These are phyloP conservation scores for Geotrichum armillariae DNA, from an alignment of 1,139 yeast species.

Conservation along the genomic window DNA sequence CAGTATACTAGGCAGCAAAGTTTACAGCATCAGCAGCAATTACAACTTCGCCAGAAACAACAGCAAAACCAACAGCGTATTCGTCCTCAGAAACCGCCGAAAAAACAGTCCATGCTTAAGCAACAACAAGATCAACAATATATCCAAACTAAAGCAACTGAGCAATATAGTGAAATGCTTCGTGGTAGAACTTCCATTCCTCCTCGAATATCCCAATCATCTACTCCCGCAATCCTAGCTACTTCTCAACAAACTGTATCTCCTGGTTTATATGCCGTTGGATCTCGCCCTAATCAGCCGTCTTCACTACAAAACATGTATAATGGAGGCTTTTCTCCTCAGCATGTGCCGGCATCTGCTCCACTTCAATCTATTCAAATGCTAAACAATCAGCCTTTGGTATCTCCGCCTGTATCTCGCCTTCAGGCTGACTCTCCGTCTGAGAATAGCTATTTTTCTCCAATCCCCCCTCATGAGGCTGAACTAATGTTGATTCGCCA, in stretches of 20 bases:
- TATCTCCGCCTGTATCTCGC: constrained; percentile 17
- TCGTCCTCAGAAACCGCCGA: constrained; percentile 14
- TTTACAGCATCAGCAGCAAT: constrained; percentile 20
- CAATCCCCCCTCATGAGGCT: constrained; percentile 23
- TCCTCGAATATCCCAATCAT: constrained; percentile 4
- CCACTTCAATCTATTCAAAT: constrained; percentile 12
- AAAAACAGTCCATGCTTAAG: constrained; percentile 18
- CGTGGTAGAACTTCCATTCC: constrained; percentile 6
- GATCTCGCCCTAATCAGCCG: constrained; percentile 7
- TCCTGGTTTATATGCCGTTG: constrained; percentile 15
- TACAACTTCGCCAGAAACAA: constrained; percentile 17
- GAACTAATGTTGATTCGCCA: constrained; percentile 27
- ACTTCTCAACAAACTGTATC: constrained; percentile 10
- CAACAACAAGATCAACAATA: constrained; percentile 23
- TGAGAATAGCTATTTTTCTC: constrained; percentile 16
- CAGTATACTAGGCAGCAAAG: constrained; percentile 12
- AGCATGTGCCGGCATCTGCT: constrained; percentile 1
- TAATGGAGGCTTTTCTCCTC: constrained; percentile 8
- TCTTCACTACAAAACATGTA: background rate
- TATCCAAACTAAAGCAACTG: constrained; percentile 7
- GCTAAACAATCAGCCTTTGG: constrained; percentile 17
- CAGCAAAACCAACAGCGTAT: constrained; percentile 23
- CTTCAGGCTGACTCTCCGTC: constrained; percentile 15
- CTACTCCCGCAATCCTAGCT: constrained; percentile 3
- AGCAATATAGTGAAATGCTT: constrained; percentile 6